Evolutionary conservation across 352 stramenopile species (phyloP).

Genomic region (Globisporangium abappressorium): DNA sequence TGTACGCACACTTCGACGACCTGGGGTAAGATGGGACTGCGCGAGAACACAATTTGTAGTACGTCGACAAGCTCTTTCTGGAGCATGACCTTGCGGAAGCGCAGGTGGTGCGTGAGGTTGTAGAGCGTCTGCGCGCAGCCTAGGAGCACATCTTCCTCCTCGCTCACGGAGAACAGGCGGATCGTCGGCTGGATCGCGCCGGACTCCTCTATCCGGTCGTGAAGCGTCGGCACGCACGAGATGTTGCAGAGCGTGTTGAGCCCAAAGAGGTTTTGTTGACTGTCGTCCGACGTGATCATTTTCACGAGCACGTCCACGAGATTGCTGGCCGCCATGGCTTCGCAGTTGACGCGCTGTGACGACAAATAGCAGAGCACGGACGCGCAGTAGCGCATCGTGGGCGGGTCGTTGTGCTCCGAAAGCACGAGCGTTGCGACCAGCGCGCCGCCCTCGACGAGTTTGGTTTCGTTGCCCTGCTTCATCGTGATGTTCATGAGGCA

Average conservation of each 20-base stretch:
- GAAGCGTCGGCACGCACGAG: constrained; percentile 50
- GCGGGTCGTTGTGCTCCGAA: constrained; percentile 64
- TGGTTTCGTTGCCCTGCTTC: constrained; percentile 44
- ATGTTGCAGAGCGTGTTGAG: constrained; percentile 82
- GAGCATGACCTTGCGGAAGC: constrained; percentile 53
- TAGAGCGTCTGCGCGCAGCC: constrained; percentile 63
- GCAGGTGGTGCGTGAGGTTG: constrained; percentile 68
- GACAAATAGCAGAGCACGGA: constrained; percentile 75
- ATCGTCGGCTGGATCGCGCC: constrained; percentile 47
- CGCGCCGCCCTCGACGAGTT: constrained; percentile 67
- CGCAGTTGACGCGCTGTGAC: constrained; percentile 61
- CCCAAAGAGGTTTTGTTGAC: constrained; percentile 68
- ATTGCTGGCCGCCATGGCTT: constrained; percentile 64
- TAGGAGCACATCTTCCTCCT: constrained; percentile 49
- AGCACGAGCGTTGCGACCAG: constrained; percentile 67
- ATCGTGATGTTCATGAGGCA: constrained; percentile 77
- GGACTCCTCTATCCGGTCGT: constrained; percentile 72
- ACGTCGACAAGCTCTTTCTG: constrained; percentile 53
- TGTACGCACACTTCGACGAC: constrained; percentile 65
- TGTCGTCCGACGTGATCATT: constrained; percentile 42
- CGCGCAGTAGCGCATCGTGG: constrained; percentile 67
- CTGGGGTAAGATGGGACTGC: constrained; percentile 21
- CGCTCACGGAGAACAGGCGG: constrained; percentile 40
- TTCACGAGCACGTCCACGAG: constrained; percentile 69
- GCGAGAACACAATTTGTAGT: constrained; percentile 39